These are phyloP conservation scores for Collybiopsis luxurians DNA, from an alignment of 768 basidiomycete genomes.

Conservation along the genomic window DNA sequence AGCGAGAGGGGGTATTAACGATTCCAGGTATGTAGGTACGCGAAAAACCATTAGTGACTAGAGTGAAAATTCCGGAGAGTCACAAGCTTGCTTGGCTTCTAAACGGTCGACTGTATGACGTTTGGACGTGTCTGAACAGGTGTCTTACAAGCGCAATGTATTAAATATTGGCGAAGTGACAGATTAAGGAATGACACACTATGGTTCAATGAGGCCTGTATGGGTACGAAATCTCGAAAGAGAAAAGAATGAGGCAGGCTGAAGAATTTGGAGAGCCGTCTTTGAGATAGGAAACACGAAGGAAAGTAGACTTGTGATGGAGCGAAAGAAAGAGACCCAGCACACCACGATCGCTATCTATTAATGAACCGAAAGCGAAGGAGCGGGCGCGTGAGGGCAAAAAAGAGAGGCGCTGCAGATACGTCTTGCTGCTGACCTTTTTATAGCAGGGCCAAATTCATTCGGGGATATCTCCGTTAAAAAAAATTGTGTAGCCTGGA, in stretches of 20 bases:
- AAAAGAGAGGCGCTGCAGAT: background rate
- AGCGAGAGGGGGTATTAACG: conserved; percentile 51
- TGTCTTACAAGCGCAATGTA: background rate
- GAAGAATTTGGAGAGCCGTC: background rate
- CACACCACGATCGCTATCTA: background rate
- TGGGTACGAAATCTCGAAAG: background rate
- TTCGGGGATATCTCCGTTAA: conserved; percentile 4
- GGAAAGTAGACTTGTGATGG: background rate
- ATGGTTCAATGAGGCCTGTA: background rate
- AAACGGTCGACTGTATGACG: background rate
- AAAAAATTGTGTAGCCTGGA: background rate
- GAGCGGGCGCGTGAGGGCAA: background rate
- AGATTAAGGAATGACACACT: background rate
- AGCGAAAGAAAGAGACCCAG: background rate
- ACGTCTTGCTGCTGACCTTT: background rate
- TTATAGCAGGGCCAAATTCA: conserved; percentile 1
- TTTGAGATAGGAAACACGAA: background rate
- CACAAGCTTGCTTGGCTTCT: background rate
- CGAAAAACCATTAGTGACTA: conserved; percentile 51
- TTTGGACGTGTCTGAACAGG: background rate
- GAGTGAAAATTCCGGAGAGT: background rate
- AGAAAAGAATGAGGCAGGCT: background rate
- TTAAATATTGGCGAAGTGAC: background rate
- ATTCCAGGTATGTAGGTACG: conserved; percentile 58
- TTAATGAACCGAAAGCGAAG: background rate